Base-by-base conservation (phyloP, 257 asterid genomes). In the Gentiana dahurica region DNA sequence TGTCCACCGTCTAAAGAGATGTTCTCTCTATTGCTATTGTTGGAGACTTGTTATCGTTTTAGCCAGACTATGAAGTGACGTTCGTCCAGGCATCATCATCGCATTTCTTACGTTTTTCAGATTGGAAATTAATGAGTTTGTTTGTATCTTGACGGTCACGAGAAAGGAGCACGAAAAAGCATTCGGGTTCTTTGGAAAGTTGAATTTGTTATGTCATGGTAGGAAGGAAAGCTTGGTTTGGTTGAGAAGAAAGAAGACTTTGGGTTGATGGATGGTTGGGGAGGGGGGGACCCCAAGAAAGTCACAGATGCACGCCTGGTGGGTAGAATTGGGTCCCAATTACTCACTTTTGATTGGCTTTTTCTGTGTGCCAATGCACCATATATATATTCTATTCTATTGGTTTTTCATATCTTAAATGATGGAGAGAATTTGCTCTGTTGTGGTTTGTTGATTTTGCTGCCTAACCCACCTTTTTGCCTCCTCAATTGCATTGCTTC, bases 321-420 rank as follows among this genome's bases (percentile, higher is more conserved):
- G 59, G 67, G 57, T 15, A 54, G 70, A 36, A 57, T 34, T 75
- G 75, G 80, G 52, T 80, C 77, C 75, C 54, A 67, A 52, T 24
- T 24, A 24, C 50, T 55, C 70, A 68, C 71, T 67, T 67, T 71
- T 57, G 71, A 36, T 59, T 13, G 55, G 13, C 58, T 61, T 50
- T 63, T 72, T 61, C 24, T 47, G 54, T 60, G 65, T 51, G 56
- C 10, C 33, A 49, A 62, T 24, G 56, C 71, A 66, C 55, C 54
- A 66, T 49, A 67, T 61, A 67, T 61, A 71, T 54, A 49, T 24
- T 24, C 24, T 24, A 24, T 24, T 24, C 55, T 52, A 53, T 48
- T 68, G 69, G 59, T 49, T 65, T 24, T 67, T 68, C 49, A 34
- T 12, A 55, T 62, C 54, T 48, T 69, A 64, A 57, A 51, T 49